phyloP scores from a whole-genome alignment of 2,329 filamentous ascomycete genomes.

The Sporothrix brunneoviolacea region DNA sequence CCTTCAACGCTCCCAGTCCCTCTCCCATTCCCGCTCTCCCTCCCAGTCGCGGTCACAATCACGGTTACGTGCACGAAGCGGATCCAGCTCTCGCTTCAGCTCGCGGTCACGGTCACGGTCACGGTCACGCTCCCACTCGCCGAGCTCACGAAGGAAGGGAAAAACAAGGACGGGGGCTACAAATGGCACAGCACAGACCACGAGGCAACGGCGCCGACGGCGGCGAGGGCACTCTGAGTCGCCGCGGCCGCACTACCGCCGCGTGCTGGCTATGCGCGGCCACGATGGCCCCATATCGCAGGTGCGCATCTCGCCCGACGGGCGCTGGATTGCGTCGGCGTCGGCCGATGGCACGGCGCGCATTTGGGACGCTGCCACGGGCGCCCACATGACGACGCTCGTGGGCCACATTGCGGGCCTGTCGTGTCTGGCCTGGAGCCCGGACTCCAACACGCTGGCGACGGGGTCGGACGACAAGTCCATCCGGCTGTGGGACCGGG shows the following conservation, averaged over 20 bases:
- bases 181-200: conserved; percentile 17
- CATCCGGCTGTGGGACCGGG: conserved; percentile 83
- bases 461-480: conserved; percentile 94
- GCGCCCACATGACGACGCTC: conserved; percentile 76
- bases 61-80: too few species aligned
- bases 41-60: neutral
- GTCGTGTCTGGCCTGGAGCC: conserved; percentile 88
- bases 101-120: conserved; percentile 23
- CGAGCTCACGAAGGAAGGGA: conserved; percentile 17
- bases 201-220: neutral
- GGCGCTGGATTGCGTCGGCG: conserved; percentile 79
- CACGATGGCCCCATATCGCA: conserved; percentile 75
- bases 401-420: conserved; percentile 91
- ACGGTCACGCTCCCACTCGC: conserved; percentile 26
- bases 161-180: neutral
- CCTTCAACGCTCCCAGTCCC: neutral
- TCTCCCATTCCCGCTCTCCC: conserved; percentile 1
- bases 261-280: conserved; percentile 65
- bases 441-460: conserved; percentile 79
- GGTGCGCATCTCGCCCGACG: conserved; percentile 86
- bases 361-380: conserved; percentile 78
- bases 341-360: conserved; percentile 88
- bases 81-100: neutral
- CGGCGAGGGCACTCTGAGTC: conserved; percentile 39
- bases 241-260: conserved; percentile 58